phyloP scores from a whole-genome alignment of 2,329 filamentous ascomycete genomes.

The Xylariaceae sp. region DNA sequence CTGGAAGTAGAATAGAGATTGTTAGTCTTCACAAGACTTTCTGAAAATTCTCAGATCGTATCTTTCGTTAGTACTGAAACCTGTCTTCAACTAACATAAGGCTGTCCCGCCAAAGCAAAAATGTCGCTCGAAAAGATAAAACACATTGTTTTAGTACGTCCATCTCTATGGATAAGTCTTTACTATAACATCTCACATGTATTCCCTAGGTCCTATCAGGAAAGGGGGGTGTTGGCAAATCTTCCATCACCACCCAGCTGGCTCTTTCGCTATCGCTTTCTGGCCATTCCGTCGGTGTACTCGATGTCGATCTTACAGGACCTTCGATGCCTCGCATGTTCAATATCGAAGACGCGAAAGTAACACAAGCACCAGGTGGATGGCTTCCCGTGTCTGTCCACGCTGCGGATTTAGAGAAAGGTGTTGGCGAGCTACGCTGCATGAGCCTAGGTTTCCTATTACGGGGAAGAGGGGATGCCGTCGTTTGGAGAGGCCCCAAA shows the following conservation, averaged over 20 bases:
- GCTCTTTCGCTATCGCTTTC: conserved; percentile 86
- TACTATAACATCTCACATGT: conserved; percentile 7
- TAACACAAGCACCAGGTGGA: conserved; percentile 87
- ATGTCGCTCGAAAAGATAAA: conserved; percentile 77
- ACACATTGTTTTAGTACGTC: conserved; percentile 75
- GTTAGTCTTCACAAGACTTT: no score
- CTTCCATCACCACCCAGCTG: conserved; percentile 94
- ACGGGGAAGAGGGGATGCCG: conserved; percentile 81
- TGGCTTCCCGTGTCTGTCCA: conserved; percentile 93
- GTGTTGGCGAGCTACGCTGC: conserved; percentile 72
- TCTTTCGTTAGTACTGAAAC: no score
- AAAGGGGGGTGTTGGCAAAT: conserved; percentile 98
- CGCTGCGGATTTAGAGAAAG: conserved; percentile 56
- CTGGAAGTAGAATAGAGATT: conserved; percentile 5
- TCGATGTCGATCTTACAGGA: conserved; percentile 95
- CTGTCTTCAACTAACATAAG: no score
- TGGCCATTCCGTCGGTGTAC: conserved; percentile 89
- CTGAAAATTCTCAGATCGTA: no score
- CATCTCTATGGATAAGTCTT: conserved; percentile 9
- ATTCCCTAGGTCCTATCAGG: conserved; percentile 76
- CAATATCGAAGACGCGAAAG: conserved; percentile 85
- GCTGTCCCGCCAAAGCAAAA: conserved; percentile 28
- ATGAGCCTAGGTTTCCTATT: conserved; percentile 96
- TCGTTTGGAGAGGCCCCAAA: conserved; percentile 97
- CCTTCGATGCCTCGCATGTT: conserved; percentile 97